These are phyloP conservation scores for Dactylellina sp. DNA, from an alignment of 2,329 filamentous ascomycete genomes.

Conservation along the genomic window DNA sequence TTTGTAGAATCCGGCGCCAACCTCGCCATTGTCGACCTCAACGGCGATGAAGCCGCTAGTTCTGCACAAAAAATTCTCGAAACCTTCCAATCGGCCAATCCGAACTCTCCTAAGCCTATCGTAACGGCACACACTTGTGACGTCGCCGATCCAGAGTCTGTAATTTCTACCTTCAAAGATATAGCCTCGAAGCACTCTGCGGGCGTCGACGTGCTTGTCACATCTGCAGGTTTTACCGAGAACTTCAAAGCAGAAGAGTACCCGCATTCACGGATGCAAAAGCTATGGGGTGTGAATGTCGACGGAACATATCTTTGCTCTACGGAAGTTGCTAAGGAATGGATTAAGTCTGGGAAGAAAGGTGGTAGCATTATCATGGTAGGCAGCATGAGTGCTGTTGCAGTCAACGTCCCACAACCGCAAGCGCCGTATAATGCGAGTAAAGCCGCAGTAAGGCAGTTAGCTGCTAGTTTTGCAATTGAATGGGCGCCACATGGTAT, in stretches of 20 bases:
- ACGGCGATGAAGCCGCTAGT: slow-evolving; percentile 85
- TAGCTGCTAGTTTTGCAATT: slow-evolving; percentile 87
- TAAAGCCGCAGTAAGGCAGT: slow-evolving; percentile 90
- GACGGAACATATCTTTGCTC: slow-evolving; percentile 92
- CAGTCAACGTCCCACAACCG: slow-evolving; percentile 95
- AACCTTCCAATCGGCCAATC: slow-evolving; percentile 84
- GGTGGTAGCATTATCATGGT: slow-evolving; percentile 92
- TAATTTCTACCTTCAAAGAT: slow-evolving; percentile 78
- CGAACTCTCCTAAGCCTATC: slow-evolving; percentile 75
- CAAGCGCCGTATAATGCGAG: slow-evolving; percentile 75
- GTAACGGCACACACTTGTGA: slow-evolving; percentile 92
- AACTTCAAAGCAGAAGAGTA: slow-evolving; percentile 87
- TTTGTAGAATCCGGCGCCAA: slow-evolving; percentile 88
- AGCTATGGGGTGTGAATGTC: slow-evolving; percentile 94
- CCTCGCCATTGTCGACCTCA: slow-evolving; percentile 91
- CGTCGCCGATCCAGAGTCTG: slow-evolving; percentile 82
- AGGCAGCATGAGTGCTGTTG: slow-evolving; percentile 91
- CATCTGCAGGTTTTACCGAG: slow-evolving; percentile 95
- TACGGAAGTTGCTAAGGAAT: slow-evolving; percentile 82
- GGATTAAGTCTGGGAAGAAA: slow-evolving; percentile 79
- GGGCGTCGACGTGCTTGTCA: slow-evolving; percentile 90
- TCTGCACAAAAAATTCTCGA: slow-evolving; percentile 80
- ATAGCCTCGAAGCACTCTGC: slow-evolving; percentile 54
- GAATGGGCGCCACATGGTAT: slow-evolving; percentile 92
- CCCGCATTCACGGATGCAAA: slow-evolving; percentile 88